Evolutionary conservation across 2,329 filamentous ascomycete species (phyloP).

Genomic region (Lomentospora prolificans): DNA sequence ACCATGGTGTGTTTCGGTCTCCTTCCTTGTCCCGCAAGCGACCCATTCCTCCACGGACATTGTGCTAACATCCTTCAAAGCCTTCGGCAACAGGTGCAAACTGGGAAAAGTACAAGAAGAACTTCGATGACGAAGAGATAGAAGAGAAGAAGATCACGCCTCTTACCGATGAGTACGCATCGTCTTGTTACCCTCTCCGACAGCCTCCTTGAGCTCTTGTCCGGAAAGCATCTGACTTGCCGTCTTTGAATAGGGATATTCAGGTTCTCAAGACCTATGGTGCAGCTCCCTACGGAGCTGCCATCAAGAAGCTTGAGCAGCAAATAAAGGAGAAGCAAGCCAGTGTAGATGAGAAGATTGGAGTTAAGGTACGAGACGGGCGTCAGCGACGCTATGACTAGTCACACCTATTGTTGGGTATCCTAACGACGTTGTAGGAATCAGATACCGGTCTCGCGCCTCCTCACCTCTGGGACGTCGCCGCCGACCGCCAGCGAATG

Average conservation of each 20-base stretch:
- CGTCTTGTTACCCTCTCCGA: background rate
- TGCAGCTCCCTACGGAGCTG: constrained; percentile 85
- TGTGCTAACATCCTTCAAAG: constrained; percentile 42
- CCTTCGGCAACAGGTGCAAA: constrained; percentile 85
- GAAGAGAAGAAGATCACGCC: constrained; percentile 99
- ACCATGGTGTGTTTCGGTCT: background rate
- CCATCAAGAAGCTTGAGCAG: constrained; percentile 95
- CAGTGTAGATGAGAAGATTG: constrained; percentile 98
- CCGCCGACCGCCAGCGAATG: constrained; percentile 97
- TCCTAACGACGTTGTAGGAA: constrained; percentile 47
- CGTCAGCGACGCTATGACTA: background rate
- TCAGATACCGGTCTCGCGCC: constrained; percentile 97
- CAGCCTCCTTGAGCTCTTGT: background rate
- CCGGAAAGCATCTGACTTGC: background rate
- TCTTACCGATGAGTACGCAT: constrained; percentile 81
- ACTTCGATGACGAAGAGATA: constrained; percentile 89
- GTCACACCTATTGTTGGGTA: background rate
- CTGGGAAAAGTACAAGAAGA: constrained; percentile 99
- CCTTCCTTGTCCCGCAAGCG: background rate
- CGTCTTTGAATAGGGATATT: constrained; percentile 68
- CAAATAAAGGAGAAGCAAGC: constrained; percentile 99
- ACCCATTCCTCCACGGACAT: background rate
- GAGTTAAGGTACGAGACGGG: constrained; percentile 52
- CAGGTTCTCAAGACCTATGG: constrained; percentile 99
- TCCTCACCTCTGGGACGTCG: constrained; percentile 97